Evolutionary conservation across 1,284 basidiomycete genomes (phyloP).

Genomic region (Moesziomyces antarcticus): DNA sequence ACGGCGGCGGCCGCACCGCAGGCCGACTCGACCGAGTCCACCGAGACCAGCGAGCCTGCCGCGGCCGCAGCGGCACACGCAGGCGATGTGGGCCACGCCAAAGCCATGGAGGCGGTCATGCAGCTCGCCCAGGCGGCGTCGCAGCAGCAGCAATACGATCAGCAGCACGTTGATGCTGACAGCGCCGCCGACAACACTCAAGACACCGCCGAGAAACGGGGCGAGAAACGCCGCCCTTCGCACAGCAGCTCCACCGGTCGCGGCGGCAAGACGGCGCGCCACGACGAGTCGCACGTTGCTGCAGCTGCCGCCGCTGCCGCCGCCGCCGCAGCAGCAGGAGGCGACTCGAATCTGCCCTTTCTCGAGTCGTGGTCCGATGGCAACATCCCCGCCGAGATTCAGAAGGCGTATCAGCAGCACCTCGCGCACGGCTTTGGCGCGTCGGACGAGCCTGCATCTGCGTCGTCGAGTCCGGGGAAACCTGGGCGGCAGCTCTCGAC

Average conservation of each 20-base stretch:
- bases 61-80: conserved; percentile 1
- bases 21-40: not conserved
- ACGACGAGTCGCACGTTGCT: conserved; percentile 13
- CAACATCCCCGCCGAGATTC: conserved; percentile 29
- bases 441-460: not conserved
- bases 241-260: conserved; percentile 1
- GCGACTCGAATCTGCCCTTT: conserved; percentile 9
- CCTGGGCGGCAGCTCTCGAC: conserved; percentile 50
- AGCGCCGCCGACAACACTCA: conserved; percentile 3
- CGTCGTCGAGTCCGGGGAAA: conserved; percentile 10
- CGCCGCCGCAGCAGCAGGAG: conserved; percentile 6
- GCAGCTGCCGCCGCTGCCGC: conserved; percentile 22
- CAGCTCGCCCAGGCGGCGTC: conserved; percentile 47
- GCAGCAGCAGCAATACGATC: conserved; percentile 40
- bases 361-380: conserved; percentile 30
- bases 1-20: not conserved
- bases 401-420: conserved; percentile 45
- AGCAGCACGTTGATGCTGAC: conserved; percentile 28
- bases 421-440: conserved; percentile 12
- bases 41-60: not conserved
- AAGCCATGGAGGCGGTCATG: conserved; percentile 49
- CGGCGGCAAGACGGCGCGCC: conserved; percentile 16
- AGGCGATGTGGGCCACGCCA: conserved; percentile 12
- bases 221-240: conserved; percentile 25
- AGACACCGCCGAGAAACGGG: conserved; percentile 19